Conservation (phyloP, 177 flowering plant genomes). For the Telopea speciosissima region DNA sequence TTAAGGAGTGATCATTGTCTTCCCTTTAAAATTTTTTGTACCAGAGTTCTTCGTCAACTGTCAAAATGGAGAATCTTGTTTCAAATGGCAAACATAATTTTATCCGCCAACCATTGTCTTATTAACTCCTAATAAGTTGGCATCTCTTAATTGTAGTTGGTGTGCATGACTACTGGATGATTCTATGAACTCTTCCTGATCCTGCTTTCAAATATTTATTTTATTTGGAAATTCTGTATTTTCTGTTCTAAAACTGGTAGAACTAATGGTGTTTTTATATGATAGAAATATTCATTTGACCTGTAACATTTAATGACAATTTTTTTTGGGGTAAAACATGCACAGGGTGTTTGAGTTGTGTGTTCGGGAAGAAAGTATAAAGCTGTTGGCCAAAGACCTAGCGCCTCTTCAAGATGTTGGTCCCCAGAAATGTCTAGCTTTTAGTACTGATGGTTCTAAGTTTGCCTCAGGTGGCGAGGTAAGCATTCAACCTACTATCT, state of each 20-base stretch:
- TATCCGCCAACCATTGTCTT: background rate
- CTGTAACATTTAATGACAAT: background rate
- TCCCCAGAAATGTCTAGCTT: constrained; percentile 72
- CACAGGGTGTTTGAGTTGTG: constrained; percentile 74
- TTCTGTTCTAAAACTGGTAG: background rate
- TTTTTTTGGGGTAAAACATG: constrained; percentile 5
- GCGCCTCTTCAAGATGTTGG: constrained; percentile 60
- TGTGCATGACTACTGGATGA: background rate
- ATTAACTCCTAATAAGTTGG: background rate
- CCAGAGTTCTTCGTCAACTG: background rate
- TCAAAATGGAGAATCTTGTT: background rate
- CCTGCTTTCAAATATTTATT: background rate
- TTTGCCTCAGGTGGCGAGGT: constrained; percentile 89
- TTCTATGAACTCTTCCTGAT: no score
- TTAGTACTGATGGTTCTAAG: constrained; percentile 88
- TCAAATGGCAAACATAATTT: background rate
- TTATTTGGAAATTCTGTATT: background rate
- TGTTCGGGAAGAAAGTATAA: constrained; percentile 37
- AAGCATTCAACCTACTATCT: constrained; percentile 20
- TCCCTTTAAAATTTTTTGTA: background rate
- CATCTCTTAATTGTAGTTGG: background rate
- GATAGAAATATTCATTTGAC: background rate
- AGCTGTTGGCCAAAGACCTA: constrained; percentile 47
- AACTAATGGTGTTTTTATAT: background rate
- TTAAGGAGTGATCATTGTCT: background rate